phyloP scores from a whole-genome alignment of 2,329 filamentous ascomycete species.

The Pseudocercospora musae region DNA sequence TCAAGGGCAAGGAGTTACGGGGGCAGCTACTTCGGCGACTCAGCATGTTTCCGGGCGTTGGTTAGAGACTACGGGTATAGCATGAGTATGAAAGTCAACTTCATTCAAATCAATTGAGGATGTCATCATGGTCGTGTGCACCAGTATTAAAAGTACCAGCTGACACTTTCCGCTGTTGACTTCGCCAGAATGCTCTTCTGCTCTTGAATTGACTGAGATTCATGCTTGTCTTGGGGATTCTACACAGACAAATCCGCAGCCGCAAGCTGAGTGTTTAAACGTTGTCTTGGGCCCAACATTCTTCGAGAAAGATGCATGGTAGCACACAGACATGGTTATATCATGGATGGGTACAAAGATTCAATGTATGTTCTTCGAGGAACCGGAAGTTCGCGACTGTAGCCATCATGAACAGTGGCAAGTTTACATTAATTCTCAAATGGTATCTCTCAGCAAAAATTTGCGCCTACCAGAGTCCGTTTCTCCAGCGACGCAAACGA shows the following conservation, averaged over 20 bases:
- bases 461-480: neutral
- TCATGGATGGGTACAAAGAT: neutral
- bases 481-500: neutral
- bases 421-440: neutral
- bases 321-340: too few relatives aligned
- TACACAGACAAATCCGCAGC: neutral
- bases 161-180: neutral
- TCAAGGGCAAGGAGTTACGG: constrained; percentile 9
- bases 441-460: neutral
- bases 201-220: neutral
- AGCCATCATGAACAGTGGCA: neutral
- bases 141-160: neutral
- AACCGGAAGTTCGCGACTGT: neutral
- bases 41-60: constrained; percentile 8
- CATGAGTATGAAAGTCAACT: constrained; percentile 18
- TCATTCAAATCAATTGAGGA: neutral
- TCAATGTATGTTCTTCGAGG: neutral
- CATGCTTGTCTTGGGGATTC: neutral
- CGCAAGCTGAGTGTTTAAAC: too few relatives aligned
- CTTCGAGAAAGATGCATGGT: too few relatives aligned
- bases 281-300: too few relatives aligned
- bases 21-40: constrained; percentile 6
- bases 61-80: constrained; percentile 14
- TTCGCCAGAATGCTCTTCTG: neutral
- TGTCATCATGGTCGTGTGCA: neutral